These are phyloP conservation scores for Amesomyces nigricolor DNA, from an alignment of 2,329 filamentous ascomycete species.

Conservation along the genomic window DNA sequence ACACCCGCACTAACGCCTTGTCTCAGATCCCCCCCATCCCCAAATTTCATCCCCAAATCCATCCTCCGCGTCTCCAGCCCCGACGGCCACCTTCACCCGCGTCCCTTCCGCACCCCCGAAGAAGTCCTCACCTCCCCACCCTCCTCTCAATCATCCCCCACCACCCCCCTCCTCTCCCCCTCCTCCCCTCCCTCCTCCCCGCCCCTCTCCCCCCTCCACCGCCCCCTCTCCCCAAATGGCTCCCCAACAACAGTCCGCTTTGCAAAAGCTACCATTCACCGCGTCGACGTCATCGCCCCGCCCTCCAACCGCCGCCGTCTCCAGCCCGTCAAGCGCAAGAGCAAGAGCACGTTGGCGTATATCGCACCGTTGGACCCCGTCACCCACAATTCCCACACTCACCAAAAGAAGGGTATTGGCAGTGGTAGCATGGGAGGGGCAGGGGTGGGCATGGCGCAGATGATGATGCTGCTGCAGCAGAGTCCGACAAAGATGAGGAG, in stretches of 20 bases:
- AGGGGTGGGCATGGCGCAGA: too few relatives aligned
- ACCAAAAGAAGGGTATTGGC: neutral
- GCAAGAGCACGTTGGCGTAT: conserved; percentile 28
- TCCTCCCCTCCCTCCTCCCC: conserved; percentile 12
- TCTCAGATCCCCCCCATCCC: conserved; percentile 4
- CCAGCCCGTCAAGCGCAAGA: conserved; percentile 25
- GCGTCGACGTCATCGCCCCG: conserved; percentile 25
- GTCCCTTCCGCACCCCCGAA: conserved; percentile 16
- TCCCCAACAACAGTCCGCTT: conserved; percentile 23
- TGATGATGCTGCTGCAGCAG: conserved; percentile 14
- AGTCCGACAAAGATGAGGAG: conserved; percentile 25
- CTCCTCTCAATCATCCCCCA: conserved; percentile 1
- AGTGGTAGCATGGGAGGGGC: too few relatives aligned
- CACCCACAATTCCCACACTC: conserved; percentile 16
- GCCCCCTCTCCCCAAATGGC: conserved; percentile 19
- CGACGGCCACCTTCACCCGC: conserved; percentile 16
- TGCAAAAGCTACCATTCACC: conserved; percentile 26
- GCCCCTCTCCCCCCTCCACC: conserved; percentile 16
- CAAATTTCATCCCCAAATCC: conserved; percentile 20
- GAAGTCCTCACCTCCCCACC: conserved; percentile 11
- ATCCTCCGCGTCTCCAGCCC: conserved; percentile 26
- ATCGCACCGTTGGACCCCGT: conserved; percentile 25
- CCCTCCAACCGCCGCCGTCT: conserved; percentile 19
- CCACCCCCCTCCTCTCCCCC: conserved; percentile 4
- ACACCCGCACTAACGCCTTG: neutral